Conservation (phyloP, 257 asterid species). For the Jacaranda mimosifolia region DNA sequence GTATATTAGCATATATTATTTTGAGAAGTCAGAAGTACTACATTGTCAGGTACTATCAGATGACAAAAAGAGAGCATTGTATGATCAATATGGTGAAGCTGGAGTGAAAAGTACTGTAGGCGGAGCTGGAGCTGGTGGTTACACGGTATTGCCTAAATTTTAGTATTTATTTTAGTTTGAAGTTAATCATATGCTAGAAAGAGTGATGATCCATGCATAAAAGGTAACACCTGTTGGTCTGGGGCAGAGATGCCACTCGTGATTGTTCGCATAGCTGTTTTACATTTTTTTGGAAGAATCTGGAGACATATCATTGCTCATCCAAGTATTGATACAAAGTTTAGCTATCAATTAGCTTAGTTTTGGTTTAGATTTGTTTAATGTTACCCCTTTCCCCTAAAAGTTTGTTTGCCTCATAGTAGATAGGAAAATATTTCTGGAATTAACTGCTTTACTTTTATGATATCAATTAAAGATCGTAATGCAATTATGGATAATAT, state of each 20-base stretch:
- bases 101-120: conserved; percentile 90
- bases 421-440: conserved; percentile 6
- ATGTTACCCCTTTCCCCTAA: conserved; percentile 4
- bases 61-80: conserved; percentile 93
- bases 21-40: conserved; percentile 51
- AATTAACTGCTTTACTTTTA: not conserved
- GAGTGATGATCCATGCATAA: conserved; percentile 17
- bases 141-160: conserved; percentile 67
- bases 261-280: conserved; percentile 13
- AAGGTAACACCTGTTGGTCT: not conserved
- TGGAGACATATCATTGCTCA: conserved; percentile 17
- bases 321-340: conserved; percentile 1
- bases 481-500: conserved; percentile 22
- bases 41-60: conserved; percentile 97
- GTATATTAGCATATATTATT: conserved; percentile 20
- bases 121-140: conserved; percentile 87
- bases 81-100: conserved; percentile 98
- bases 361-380: not conserved
- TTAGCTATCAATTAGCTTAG: not conserved
- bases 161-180: conserved; percentile 4
- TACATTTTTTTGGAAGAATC: conserved; percentile 22
- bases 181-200: conserved; percentile 27
- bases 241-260: conserved; percentile 8
- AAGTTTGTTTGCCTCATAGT: not conserved
- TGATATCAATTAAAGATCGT: conserved; percentile 10